A percentile compares a stretch with the other conserved stretches of the same genome.
Conservation (phyloP, 108 stramenopile genomes). For the Cyclotella sp. region DNA sequence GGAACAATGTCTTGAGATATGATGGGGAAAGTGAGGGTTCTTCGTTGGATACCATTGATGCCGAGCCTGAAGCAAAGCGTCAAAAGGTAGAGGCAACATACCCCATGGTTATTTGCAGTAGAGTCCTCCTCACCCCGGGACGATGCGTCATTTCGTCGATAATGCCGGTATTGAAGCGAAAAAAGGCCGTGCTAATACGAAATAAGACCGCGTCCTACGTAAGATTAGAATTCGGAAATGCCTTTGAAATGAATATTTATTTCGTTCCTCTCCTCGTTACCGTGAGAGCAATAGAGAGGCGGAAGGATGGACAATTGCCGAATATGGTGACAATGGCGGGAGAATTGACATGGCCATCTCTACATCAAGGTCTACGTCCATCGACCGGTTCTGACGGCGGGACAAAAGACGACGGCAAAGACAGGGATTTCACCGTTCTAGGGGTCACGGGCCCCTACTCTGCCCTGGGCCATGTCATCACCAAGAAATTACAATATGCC, state of each 20-base stretch:
- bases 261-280: conserved; percentile 74
- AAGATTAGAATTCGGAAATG: conserved; percentile 68
- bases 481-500: conserved; percentile 78
- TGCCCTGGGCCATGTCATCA: conserved; percentile 63
- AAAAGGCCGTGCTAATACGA: conserved; percentile 59
- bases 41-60: conserved; percentile 18
- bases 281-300: conserved; percentile 54
- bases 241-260: conserved; percentile 84
- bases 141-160: conserved; percentile 64
- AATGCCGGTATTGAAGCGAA: conserved; percentile 69
- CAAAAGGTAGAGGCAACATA: conserved; percentile 13
- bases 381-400: background rate
- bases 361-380: conserved; percentile 39
- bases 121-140: conserved; percentile 65
- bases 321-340: conserved; percentile 7
- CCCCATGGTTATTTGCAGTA: conserved; percentile 44
- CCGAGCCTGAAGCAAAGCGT: conserved; percentile 37
- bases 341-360: conserved; percentile 34
- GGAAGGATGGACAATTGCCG: background rate
- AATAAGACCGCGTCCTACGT: conserved; percentile 55
- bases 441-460: conserved; percentile 59
- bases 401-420: background rate
- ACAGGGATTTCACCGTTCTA: conserved; percentile 26
- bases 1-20: conserved; percentile 70
- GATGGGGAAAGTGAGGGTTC: conserved; percentile 18